Percentiles rank a stretch among this genome's conserved stretches.
Evolutionary conservation across 495 filamentous ascomycete species (phyloP).

Genomic region (Xylaria bambusicola): DNA sequence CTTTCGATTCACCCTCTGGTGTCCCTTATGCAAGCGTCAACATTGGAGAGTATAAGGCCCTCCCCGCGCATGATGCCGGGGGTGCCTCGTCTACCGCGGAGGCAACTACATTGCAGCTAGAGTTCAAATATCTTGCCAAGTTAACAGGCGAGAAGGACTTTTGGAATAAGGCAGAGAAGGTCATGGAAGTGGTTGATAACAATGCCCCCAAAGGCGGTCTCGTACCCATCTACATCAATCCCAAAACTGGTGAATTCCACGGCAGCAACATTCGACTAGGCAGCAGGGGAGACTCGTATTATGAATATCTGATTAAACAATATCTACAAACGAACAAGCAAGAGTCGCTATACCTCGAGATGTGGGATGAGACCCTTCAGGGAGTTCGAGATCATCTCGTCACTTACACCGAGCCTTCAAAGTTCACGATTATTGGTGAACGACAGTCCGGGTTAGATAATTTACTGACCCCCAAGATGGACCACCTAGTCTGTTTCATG

Average conservation of each 20-base stretch:
- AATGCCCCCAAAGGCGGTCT: slow-evolving; percentile 78
- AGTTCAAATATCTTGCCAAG: slow-evolving; percentile 97
- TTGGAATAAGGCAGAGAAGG: slow-evolving; percentile 87
- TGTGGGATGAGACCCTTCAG: slow-evolving; percentile 85
- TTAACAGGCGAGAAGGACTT: slow-evolving; percentile 89
- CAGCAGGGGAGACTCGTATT: slow-evolving; percentile 93
- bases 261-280: slow-evolving; percentile 88
- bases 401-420: slow-evolving; percentile 77
- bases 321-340: slow-evolving; percentile 88
- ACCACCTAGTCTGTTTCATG: slow-evolving; percentile 97
- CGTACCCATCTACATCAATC: slow-evolving; percentile 85
- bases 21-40: slow-evolving; percentile 92
- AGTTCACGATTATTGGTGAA: slow-evolving; percentile 85
- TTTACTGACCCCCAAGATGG: slow-evolving; percentile 83
- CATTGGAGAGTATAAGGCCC: slow-evolving; percentile 69
- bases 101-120: slow-evolving; percentile 87
- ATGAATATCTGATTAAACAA: slow-evolving; percentile 97
- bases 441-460: slow-evolving; percentile 71
- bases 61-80: slow-evolving; percentile 78
- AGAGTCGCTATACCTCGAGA: slow-evolving; percentile 82
- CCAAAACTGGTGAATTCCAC: slow-evolving; percentile 74
- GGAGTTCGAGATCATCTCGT: slow-evolving; percentile 91
- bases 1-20: slow-evolving; percentile 83
- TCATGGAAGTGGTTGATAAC: slow-evolving; percentile 85
- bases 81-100: slow-evolving; percentile 94